Percentiles rank a stretch among this genome's conserved stretches.
phyloP scores from a whole-genome alignment of 2,329 filamentous ascomycete genomes.

The Diaporthe citriasiana region DNA sequence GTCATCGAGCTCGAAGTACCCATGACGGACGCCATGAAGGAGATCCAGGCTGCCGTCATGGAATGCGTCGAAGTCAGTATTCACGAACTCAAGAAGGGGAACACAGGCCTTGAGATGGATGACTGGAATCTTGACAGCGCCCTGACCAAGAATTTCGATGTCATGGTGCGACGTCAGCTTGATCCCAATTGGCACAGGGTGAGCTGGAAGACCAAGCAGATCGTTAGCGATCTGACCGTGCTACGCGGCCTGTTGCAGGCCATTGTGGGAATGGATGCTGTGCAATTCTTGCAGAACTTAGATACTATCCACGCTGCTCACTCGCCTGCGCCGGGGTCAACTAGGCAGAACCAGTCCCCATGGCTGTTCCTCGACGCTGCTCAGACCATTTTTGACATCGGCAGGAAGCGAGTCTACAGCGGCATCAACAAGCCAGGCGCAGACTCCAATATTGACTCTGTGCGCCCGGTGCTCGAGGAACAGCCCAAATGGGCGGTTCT shows the following conservation, averaged over 20 bases:
- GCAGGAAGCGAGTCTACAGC: conserved; percentile 88
- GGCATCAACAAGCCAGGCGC: conserved; percentile 71
- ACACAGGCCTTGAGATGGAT: conserved; percentile 91
- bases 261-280: conserved; percentile 87
- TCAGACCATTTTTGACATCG: conserved; percentile 92
- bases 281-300: conserved; percentile 91
- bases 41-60: conserved; percentile 94
- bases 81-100: conserved; percentile 91
- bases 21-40: conserved; percentile 94
- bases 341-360: conserved; percentile 88
- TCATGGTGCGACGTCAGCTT: conserved; percentile 87
- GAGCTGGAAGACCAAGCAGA: conserved; percentile 94
- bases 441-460: conserved; percentile 67
- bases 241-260: conserved; percentile 86
- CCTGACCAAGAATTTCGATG: conserved; percentile 91
- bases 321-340: conserved; percentile 88
- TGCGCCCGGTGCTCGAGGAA: conserved; percentile 87
- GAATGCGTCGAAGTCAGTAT: conserved; percentile 98
- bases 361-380: conserved; percentile 98
- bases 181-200: conserved; percentile 98
- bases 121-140: conserved; percentile 97
- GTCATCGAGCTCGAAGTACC: conserved; percentile 97
- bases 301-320: conserved; percentile 95
- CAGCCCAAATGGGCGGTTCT: conserved; percentile 94
- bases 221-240: conserved; percentile 89